Base-by-base conservation (phyloP, 441 rosid genomes). In the Arabidopsis lyrata region DNA sequence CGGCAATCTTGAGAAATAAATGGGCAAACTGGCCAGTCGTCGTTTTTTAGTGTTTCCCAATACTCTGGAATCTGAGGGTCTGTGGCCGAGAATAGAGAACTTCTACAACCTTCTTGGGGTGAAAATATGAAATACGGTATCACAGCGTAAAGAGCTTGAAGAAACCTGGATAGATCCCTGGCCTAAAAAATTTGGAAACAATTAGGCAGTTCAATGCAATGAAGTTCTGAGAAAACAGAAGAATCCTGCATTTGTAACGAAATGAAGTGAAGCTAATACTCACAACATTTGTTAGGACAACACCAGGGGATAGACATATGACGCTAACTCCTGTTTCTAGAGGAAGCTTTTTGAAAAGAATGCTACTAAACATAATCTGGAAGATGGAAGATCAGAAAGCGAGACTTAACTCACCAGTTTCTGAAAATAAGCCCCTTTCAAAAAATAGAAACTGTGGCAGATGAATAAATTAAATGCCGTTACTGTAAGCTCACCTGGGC, bases 41-140 rank as follows among this genome's bases (percentile, higher is more conserved):
- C 97, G 6, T 88, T 77, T 84, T 88, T 90, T 63, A 92, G 78
- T 61, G 85, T 74, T 64, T 92, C 97, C 67, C 98, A 90, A 70
- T 90, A 92, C 74, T 92, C 99, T 15, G 93, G 85, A 75, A 95
- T 75, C 86, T 90, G 97, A 80, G 97, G 97, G 84, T 92, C 97
- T 4, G 98, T 92, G 24, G 99, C 98, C 22, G 97, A 75, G 82
- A 95, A 92, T 18, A 95, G 95, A 13, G 96, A 57, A 74, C 99
- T 95, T 79, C 99, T 82, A 35, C 95, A 85, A 75, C 99, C 99
- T 86, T 95, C 99, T 81, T 88, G 92, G 27, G 98, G 81, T 79
- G 81, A 88, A 72, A 92, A 90, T 83, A 92, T 86, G 64, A 95
- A 95, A 77, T 95, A 95, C 2, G 97, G 99, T 78, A 95, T 84